phyloP scores from a whole-genome alignment of 192 early-diverging fungal genomes.

The Gamsiella multidivaricata region DNA sequence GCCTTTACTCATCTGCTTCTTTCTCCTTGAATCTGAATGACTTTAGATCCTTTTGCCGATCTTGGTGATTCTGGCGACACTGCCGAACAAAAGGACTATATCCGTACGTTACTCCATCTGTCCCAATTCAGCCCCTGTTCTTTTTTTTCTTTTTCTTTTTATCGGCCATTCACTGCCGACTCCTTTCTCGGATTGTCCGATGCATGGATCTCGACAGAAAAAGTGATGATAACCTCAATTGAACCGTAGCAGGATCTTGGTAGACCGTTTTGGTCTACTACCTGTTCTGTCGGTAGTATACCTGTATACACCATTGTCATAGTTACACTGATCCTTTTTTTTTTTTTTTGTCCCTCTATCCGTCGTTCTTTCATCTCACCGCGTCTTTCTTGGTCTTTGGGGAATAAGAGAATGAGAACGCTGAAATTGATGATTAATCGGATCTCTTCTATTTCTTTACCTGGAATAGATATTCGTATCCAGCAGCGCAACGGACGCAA shows the following conservation, averaged over 20 bases:
- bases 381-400: no score
- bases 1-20: not conserved
- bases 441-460: not conserved
- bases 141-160: not conserved
- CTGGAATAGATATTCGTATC: slow-evolving; percentile 92
- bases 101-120: slow-evolving; percentile 47
- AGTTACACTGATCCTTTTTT: slow-evolving; percentile 44
- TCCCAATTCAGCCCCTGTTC: not conserved
- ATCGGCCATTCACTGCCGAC: not conserved
- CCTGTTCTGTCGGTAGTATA: slow-evolving; percentile 49
- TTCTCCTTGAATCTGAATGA: not conserved
- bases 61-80: slow-evolving; percentile 56
- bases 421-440: no score
- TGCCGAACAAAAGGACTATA: slow-evolving; percentile 56
- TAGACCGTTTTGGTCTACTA: slow-evolving; percentile 49
- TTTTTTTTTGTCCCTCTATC: not conserved
- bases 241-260: slow-evolving; percentile 44
- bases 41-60: slow-evolving; percentile 63
- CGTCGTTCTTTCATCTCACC: no score
- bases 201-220: slow-evolving; percentile 9
- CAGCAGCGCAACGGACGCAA: slow-evolving; percentile 98
- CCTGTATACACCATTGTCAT: slow-evolving; percentile 42
- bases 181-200: no score
- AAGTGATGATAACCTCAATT: slow-evolving; percentile 45
- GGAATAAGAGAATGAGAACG: no score